Conservation (phyloP, 2,329 filamentous ascomycete genomes). For the Fusarium domesticum region DNA sequence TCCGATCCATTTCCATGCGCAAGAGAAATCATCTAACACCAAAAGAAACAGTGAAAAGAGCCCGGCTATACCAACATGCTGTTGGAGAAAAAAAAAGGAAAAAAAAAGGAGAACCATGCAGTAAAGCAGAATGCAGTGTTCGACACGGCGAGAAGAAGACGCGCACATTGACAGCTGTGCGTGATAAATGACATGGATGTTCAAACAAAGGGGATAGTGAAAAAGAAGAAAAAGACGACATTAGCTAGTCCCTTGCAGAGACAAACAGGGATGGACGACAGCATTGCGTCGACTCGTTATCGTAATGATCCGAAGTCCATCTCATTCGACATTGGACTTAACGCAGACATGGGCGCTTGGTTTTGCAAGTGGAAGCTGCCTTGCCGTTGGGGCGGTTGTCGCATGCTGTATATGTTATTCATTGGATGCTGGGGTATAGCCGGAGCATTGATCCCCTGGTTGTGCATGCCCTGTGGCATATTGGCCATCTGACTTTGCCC, state of each 20-base stretch:
- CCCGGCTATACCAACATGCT: too few relatives aligned
- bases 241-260: neutral
- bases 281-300: neutral
- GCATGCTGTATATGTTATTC: conserved; percentile 28
- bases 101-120: neutral
- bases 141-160: neutral
- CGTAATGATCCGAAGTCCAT: conserved; percentile 26
- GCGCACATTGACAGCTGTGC: neutral
- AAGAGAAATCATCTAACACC: too few relatives aligned
- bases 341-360: conserved; percentile 29
- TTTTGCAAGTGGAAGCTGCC: conserved; percentile 33
- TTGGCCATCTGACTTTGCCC: conserved; percentile 31
- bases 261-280: neutral
- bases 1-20: too few relatives aligned
- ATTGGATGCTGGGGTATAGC: conserved; percentile 31
- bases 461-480: conserved; percentile 30
- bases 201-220: conserved; percentile 2
- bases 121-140: neutral
- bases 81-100: conserved; percentile 1
- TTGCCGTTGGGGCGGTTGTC: conserved; percentile 31
- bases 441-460: conserved; percentile 20
- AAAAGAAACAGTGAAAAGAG: too few relatives aligned
- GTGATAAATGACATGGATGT: neutral
- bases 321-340: conserved; percentile 30
- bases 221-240: neutral